phyloP scores from a whole-genome alignment of 129 eudicot species.

The Solidago caesia region DNA sequence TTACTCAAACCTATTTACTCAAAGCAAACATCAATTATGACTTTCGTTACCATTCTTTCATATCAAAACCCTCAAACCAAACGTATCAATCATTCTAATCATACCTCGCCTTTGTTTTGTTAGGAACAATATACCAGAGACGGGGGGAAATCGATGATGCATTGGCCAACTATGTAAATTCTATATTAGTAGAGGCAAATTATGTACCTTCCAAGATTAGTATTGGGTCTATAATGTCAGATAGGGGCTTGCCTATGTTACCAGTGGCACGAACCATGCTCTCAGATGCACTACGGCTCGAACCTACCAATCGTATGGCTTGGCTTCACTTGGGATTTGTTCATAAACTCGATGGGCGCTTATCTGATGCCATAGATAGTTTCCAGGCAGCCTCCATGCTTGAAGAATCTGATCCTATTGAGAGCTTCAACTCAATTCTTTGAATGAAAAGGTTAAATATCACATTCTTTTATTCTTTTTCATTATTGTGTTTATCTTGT shows the following conservation, averaged over 20 bases:
- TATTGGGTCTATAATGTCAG: conserved; percentile 53
- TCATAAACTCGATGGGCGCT: conserved; percentile 77
- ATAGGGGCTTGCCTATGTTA: conserved; percentile 57
- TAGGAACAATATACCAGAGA: conserved; percentile 69
- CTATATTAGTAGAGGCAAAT: conserved; percentile 63
- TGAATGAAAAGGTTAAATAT: conserved; percentile 29
- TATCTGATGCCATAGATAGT: conserved; percentile 84
- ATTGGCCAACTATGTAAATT: conserved; percentile 66
- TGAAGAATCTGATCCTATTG: conserved; percentile 90
- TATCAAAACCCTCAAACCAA: neutral
- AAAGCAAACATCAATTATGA: too few relatives aligned
- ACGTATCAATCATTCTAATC: neutral
- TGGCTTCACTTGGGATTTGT: conserved; percentile 86
- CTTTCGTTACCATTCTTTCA: too few relatives aligned
- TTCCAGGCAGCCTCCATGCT: conserved; percentile 96
- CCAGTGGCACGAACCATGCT: conserved; percentile 78
- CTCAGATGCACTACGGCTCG: conserved; percentile 78
- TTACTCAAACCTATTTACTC: too few relatives aligned
- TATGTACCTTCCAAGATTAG: conserved; percentile 79
- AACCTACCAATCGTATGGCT: conserved; percentile 78
- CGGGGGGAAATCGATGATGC: conserved; percentile 71
- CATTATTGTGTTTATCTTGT: conserved; percentile 13
- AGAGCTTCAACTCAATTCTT: conserved; percentile 62
- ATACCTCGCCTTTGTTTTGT: neutral
- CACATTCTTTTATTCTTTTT: conserved; percentile 46